A percentile compares a stretch with the other conserved stretches of the same genome.
Evolutionary conservation across 2,329 filamentous ascomycete genomes (phyloP).

Genomic region (Fusarium praegraminearum): DNA sequence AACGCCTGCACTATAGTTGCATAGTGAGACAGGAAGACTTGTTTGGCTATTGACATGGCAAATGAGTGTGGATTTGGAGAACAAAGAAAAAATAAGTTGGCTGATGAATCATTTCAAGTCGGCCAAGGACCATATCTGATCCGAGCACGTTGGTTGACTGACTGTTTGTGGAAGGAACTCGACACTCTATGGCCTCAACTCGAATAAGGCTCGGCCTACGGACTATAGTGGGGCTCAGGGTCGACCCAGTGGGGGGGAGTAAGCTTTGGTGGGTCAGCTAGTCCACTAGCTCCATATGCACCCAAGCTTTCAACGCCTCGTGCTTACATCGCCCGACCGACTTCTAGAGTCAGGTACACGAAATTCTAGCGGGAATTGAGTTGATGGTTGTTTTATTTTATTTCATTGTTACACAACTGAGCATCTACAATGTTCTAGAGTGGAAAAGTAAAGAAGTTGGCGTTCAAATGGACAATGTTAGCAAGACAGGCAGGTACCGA

Average conservation of each 20-base stretch:
- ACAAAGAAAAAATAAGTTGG: slow-evolving; percentile 29
- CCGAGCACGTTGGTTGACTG: slow-evolving; percentile 26
- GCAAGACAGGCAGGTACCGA: neutral
- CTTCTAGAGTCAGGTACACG: slow-evolving; percentile 29
- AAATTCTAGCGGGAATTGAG: slow-evolving; percentile 3
- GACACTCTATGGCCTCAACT: neutral
- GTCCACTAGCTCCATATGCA: slow-evolving; percentile 1
- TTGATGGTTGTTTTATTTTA: neutral
- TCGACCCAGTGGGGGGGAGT: slow-evolving; percentile 23
- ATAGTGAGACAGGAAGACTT: neutral
- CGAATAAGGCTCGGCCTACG: slow-evolving; percentile 21
- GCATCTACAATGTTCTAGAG: no score
- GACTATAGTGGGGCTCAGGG: slow-evolving; percentile 20
- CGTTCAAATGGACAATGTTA: neutral
- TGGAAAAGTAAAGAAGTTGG: neutral
- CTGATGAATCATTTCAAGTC: slow-evolving; percentile 4
- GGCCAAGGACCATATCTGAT: slow-evolving; percentile 32
- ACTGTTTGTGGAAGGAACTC: neutral
- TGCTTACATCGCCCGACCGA: slow-evolving; percentile 14
- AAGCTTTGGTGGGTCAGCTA: slow-evolving; percentile 27
- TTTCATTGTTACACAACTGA: neutral
- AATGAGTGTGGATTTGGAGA: slow-evolving; percentile 5
- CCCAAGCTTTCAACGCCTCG: slow-evolving; percentile 6
- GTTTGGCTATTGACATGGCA: slow-evolving; percentile 12
- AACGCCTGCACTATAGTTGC: neutral